Evolutionary conservation across 257 asterid species (phyloP), one percentile per base, ranked within the genome.

Genomic region (Penstemon davidsonii): DNA sequence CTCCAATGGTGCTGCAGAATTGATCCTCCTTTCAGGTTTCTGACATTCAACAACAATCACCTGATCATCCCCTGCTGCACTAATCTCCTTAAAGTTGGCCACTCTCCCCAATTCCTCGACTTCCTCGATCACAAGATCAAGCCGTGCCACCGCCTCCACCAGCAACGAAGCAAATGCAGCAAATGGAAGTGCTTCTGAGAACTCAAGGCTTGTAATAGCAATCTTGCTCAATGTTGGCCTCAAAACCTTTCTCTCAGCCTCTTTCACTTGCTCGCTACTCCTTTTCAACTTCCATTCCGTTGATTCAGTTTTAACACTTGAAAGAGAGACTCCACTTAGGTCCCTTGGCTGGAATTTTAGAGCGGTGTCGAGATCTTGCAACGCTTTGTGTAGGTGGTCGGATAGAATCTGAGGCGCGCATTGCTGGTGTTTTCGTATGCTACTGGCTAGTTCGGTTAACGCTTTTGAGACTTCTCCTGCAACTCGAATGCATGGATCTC

Each of bases 81-180:
- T 63, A 41, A 82, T 90, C 76, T 93, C 96, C 82, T 87, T 85
- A 60, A 88, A 93, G 36, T 85, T 82, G 0, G 88, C 96, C 38
- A 85, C 71, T 67, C 77, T 88, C 59, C 99, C 96, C 76, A 90
- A 70, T 72, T 93, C 99, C 39, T 87, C 96, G 45, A 93, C 95
- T 68, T 93, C 92, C 64, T 90, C 97, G 36, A 93, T 84, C 75
- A 90, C 88, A 33, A 88, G 86, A 64, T 93, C 99, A 8, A 93
- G 97, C 82, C 91, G 72, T 2, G 96, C 97, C 77, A 90, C 99
- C 3, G 74, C 70, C 80, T 93, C 97, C 69, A 93, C 95, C 2
- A 90, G 81, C 81, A 90, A 56, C 13, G 99, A 87, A 0, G 96
- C 97, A 33, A 93, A 93, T 5, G 99, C 95, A 0, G 99, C 97